These are phyloP conservation scores for Mortierella polycephala DNA, from an alignment of 371 early-diverging fungal genomes.

Conservation along the genomic window DNA sequence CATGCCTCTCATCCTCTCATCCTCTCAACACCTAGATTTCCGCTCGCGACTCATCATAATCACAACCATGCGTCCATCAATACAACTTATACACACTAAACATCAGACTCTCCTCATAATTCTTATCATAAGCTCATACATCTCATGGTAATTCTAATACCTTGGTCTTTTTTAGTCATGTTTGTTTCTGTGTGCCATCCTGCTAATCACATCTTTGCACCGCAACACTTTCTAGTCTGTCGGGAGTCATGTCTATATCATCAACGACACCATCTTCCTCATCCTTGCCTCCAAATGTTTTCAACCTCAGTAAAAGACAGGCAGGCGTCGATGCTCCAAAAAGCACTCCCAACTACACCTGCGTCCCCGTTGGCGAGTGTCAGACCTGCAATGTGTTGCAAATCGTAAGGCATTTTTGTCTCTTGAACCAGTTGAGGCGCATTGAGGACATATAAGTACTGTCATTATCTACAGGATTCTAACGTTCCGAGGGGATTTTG, in stretches of 20 bases:
- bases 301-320: constrained; percentile 19
- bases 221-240: not conserved
- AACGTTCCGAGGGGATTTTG: not conserved
- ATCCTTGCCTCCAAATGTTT: not conserved
- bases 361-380: constrained; percentile 36
- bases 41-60: not conserved
- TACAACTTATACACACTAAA: not conserved
- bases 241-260: constrained; percentile 5
- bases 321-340: not conserved
- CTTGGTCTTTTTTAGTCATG: not conserved
- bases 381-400: constrained; percentile 34
- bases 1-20: not conserved
- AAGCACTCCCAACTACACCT: constrained; percentile 21
- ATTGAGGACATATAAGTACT: not conserved
- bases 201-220: too few relatives aligned
- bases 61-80: constrained; percentile 1
- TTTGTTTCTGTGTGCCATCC: not conserved
- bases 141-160: constrained; percentile 10
- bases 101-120: not conserved
- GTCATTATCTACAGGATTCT: not conserved
- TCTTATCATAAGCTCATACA: not conserved
- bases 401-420: constrained; percentile 17
- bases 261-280: not conserved
- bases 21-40: not conserved
- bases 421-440: not conserved